Percentiles rank a stretch among this genome's conserved stretches.
These are phyloP conservation scores for Penicillium argentinense DNA, from an alignment of 495 filamentous ascomycete species.

Conservation along the genomic window DNA sequence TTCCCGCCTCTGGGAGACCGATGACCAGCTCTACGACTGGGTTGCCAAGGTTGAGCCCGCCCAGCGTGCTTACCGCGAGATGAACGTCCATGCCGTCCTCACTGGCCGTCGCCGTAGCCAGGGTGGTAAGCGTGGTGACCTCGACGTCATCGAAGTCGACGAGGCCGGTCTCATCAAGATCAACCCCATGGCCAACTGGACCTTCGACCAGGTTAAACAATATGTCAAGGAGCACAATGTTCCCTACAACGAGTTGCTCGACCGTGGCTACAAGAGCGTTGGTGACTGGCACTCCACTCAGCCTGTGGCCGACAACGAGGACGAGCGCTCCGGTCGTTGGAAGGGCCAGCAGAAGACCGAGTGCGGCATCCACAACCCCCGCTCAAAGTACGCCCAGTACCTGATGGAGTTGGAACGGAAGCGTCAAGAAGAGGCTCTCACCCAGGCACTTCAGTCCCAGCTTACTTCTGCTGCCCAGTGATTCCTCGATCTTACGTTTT, in stretches of 20 bases:
- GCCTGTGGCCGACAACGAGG: constrained; percentile 85
- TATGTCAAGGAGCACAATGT: constrained; percentile 85
- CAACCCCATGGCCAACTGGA: constrained; percentile 98
- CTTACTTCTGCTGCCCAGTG: constrained; percentile 32
- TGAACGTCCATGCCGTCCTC: constrained; percentile 87
- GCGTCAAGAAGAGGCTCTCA: constrained; percentile 61
- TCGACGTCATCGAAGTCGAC: constrained; percentile 89
- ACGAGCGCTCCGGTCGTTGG: constrained; percentile 97
- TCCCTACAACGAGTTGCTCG: constrained; percentile 89
- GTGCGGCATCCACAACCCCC: constrained; percentile 97
- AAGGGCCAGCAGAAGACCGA: constrained; percentile 93
- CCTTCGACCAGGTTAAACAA: constrained; percentile 81
- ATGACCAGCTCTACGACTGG: constrained; percentile 92
- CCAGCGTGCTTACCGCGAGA: constrained; percentile 84
- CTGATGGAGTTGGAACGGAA: constrained; percentile 72
- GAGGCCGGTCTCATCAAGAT: constrained; percentile 93
- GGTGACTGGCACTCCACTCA: constrained; percentile 98
- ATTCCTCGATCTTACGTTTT: constrained; percentile 9
- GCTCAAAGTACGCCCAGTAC: constrained; percentile 86
- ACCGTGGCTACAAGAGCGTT: constrained; percentile 92
- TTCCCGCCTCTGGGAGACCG: constrained; percentile 78
- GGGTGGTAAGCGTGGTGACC: constrained; percentile 85
- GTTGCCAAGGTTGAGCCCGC: constrained; percentile 96
- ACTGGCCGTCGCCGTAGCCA: constrained; percentile 93
- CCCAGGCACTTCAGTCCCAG: constrained; percentile 42